Base-by-base conservation (phyloP, 2,329 filamentous ascomycete species). In the Ustulina deusta region DNA sequence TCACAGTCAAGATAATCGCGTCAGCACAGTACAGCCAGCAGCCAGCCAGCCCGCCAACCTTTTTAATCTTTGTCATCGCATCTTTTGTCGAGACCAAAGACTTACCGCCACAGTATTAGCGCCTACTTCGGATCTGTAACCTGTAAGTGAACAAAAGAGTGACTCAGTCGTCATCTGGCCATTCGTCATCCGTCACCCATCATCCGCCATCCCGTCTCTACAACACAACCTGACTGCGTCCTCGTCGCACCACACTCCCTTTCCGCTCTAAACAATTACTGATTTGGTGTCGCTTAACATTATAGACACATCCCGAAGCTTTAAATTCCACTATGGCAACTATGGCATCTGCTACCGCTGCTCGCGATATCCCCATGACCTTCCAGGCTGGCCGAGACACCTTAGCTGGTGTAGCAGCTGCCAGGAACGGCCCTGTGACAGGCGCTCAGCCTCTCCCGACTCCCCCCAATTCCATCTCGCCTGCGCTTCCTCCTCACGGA, bases 381-480 rank as follows among this genome's bases (percentile, higher is more conserved):
- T 85, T 83, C 82, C 79, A 64, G 67, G 70, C 79, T 80, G 78
- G 80, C 84, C 87, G 87, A 90, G 88, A 91, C 88, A 88, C 87
- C 88, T 91, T 91, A 80, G 83, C 87, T 90, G 88, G 82, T 89
- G 88, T 90, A 89, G 88, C 87, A 85, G 87, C 87, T 65, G 73
- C 72, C 81, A 84, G 85, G 83, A 87, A 86, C 76, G 86, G 88
- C 80, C 83, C 86, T 85, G 84, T 87, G 86, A 87, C 87, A 83
- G 84, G 81, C 82, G 81, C 82, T 83, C 84, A 86, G 75, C 84
- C 88, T 79, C 89, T 97, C 77, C 93, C 92, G 71, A 97, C 95
- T 79, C 95, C 95, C 78, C 95, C 95, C 69, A 97, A 95, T 84
- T 97, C 94, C 81, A 94, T 97, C 79, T 97, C 94, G 69, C 95